These are phyloP conservation scores for Russula virescens DNA, from an alignment of 768 basidiomycete species.

Conservation along the genomic window DNA sequence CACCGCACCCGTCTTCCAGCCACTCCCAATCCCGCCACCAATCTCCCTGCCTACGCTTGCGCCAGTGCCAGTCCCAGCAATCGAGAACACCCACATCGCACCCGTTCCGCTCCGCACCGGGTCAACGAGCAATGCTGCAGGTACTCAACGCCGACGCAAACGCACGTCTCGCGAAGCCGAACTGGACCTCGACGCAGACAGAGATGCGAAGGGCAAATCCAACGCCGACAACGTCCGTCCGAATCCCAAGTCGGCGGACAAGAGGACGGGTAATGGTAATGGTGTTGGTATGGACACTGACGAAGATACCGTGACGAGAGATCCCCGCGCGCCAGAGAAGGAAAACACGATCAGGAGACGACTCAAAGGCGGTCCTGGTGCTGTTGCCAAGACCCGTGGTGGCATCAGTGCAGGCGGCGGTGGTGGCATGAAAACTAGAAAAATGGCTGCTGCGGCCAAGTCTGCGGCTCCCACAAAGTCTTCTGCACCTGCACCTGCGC, in stretches of 20 bases:
- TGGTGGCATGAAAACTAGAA: not conserved
- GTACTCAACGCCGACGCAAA: slow-evolving; percentile 19
- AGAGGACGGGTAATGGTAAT: not conserved
- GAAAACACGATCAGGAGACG: slow-evolving; percentile 24
- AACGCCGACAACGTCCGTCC: not conserved
- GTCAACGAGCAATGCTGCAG: slow-evolving; percentile 28
- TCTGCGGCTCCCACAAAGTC: not conserved
- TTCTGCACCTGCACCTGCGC: not conserved
- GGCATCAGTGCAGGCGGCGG: no score
- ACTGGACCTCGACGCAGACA: slow-evolving; percentile 14
- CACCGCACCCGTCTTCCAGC: slow-evolving; percentile 3
- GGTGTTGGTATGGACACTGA: slow-evolving; percentile 9
- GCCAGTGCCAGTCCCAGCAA: slow-evolving; percentile 3
- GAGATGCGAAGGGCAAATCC: not conserved
- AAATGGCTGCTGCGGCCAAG: not conserved
- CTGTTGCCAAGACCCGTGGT: not conserved
- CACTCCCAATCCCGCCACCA: not conserved
- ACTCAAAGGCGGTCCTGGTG: slow-evolving; percentile 14
- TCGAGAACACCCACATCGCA: not conserved
- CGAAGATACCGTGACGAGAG: not conserved
- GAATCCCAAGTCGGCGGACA: not conserved
- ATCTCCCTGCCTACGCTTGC: not conserved
- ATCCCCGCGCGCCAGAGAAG: slow-evolving; percentile 19
- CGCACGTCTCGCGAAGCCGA: slow-evolving; percentile 16
- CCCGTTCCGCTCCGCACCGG: slow-evolving; percentile 13